phyloP scores from a whole-genome alignment of 805 yeast species.

The Cyberlindnera maritima region DNA sequence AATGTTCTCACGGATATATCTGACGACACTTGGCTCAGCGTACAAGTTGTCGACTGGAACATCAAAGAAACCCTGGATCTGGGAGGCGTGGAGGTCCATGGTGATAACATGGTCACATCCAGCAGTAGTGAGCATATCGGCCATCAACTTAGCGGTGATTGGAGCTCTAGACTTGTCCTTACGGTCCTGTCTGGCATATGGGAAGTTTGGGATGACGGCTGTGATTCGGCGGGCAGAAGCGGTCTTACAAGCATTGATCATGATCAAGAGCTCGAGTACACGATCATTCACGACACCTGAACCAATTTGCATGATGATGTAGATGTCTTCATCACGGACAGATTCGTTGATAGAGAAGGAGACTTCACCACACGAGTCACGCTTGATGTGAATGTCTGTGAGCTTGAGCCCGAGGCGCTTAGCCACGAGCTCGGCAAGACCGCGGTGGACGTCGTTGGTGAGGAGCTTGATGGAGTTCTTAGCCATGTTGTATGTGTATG shows the following conservation, averaged over 20 bases:
- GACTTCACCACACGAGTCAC: constrained; percentile 72
- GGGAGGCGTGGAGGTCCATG: constrained; percentile 87
- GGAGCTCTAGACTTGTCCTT: constrained; percentile 86
- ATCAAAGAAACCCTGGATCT: constrained; percentile 81
- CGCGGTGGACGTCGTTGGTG: constrained; percentile 67
- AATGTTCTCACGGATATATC: constrained; percentile 65
- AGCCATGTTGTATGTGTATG: constrained; percentile 44
- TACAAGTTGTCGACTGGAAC: constrained; percentile 82
- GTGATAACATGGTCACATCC: constrained; percentile 87
- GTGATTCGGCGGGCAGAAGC: constrained; percentile 83
- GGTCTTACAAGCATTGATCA: constrained; percentile 79
- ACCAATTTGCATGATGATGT: constrained; percentile 75
- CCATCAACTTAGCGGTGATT: constrained; percentile 80
- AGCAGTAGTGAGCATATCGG: constrained; percentile 77
- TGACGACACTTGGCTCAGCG: constrained; percentile 79
- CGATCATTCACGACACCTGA: constrained; percentile 76
- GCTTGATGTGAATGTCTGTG: constrained; percentile 60
- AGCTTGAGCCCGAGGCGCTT: constrained; percentile 55
- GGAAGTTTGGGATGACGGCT: constrained; percentile 79
- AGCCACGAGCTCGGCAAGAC: constrained; percentile 67
- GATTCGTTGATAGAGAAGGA: constrained; percentile 78
- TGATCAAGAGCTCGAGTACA: constrained; percentile 68
- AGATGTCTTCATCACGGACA: constrained; percentile 81
- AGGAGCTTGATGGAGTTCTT: constrained; percentile 67
- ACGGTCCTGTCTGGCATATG: constrained; percentile 86